A percentile compares a stretch with the other conserved stretches of the same genome.
These are phyloP conservation scores for Aspergillus baeticus DNA, from an alignment of 495 filamentous ascomycete genomes.

Conservation along the genomic window DNA sequence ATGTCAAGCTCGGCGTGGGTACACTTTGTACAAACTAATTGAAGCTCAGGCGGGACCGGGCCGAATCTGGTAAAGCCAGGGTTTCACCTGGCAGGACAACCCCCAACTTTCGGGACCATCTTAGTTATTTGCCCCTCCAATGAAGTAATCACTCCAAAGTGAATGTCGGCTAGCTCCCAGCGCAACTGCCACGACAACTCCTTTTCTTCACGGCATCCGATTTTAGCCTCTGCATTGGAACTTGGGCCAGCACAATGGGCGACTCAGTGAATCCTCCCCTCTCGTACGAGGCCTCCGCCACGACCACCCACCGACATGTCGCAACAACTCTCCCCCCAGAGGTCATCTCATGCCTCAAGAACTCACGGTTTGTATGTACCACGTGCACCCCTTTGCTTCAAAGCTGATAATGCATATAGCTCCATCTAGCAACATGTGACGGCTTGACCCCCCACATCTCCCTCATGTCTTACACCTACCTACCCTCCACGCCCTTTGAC, in stretches of 20 bases:
- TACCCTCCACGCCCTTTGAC: slow-evolving; percentile 76
- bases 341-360: slow-evolving; percentile 87
- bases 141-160: no score
- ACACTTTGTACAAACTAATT: no score
- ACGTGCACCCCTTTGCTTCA: not conserved
- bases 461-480: slow-evolving; percentile 99
- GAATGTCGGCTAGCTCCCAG: no score
- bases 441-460: slow-evolving; percentile 86
- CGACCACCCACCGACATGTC: slow-evolving; percentile 66
- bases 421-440: slow-evolving; percentile 89
- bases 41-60: no score
- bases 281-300: slow-evolving; percentile 72
- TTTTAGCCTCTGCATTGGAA: no score
- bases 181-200: no score
- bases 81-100: no score
- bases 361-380: slow-evolving; percentile 80
- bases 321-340: slow-evolving; percentile 72
- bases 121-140: no score
- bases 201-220: no score
- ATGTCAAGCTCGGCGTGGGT: no score
- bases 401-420: slow-evolving; percentile 45
- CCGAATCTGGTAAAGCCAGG: no score
- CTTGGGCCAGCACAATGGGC: slow-evolving; percentile 35
- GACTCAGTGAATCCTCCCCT: slow-evolving; percentile 56
- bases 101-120: no score